phyloP scores from a whole-genome alignment of 2,329 filamentous ascomycete genomes.

The Parasarocladium wereldwijsianum region DNA sequence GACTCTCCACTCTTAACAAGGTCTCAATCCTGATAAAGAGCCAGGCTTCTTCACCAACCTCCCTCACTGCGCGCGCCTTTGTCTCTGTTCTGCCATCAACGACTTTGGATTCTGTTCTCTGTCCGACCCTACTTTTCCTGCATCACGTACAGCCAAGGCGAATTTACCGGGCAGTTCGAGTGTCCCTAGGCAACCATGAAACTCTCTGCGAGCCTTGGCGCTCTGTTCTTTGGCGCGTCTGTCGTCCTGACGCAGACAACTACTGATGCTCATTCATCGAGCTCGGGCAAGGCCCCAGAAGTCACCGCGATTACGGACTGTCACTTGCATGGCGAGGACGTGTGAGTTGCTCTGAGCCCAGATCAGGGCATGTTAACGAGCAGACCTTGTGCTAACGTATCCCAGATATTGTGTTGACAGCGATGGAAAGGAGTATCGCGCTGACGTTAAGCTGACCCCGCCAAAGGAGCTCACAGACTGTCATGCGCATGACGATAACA shows the following conservation, averaged over 20 bases:
- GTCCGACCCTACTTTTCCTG: no score
- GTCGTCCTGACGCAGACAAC: neutral
- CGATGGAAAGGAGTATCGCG: constrained; percentile 25
- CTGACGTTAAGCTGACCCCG: constrained; percentile 33
- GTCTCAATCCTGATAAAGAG: no score
- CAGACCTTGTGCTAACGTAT: constrained; percentile 3
- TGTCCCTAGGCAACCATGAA: no score
- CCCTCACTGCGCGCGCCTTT: no score
- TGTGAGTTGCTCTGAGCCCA: constrained; percentile 17
- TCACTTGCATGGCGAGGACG: constrained; percentile 23
- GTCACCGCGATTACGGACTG: constrained; percentile 25
- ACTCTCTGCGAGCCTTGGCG: no score
- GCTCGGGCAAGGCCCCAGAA: constrained; percentile 1
- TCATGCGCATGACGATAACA: constrained; percentile 42
- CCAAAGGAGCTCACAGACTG: constrained; percentile 49
- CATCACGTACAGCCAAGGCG: no score
- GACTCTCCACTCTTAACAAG: no score
- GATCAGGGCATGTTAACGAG: neutral
- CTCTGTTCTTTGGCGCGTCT: no score
- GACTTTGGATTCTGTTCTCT: no score
- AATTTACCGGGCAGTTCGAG: no score
- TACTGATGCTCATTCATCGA: neutral
- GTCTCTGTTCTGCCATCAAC: no score
- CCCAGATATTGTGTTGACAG: constrained; percentile 25
- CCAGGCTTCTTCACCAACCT: no score